Percentiles rank a stretch among this genome's conserved stretches.
phyloP scores from a whole-genome alignment of 148 eudicot genomes.

The Rhododendron ovatum region DNA sequence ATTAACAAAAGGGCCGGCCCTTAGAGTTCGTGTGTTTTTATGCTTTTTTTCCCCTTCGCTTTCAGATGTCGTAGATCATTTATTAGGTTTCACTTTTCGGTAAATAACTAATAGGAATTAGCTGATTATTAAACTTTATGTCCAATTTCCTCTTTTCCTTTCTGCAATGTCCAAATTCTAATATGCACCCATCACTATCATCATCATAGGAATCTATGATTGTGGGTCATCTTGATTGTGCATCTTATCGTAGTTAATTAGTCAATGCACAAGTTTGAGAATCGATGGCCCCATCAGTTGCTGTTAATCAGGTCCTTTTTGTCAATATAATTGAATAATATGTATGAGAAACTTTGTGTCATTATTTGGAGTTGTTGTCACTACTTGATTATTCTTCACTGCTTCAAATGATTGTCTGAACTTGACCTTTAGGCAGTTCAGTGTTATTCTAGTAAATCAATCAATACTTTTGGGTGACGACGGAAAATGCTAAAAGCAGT shows the following conservation, averaged over 20 bases:
- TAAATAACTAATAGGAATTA: neutral
- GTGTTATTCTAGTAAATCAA: neutral
- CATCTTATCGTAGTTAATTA: neutral
- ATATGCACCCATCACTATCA: neutral
- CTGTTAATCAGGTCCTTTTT: neutral
- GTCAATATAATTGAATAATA: no score
- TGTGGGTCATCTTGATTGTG: constrained; percentile 7
- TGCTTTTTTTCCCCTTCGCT: neutral
- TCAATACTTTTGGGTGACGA: neutral
- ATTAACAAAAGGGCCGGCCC: neutral
- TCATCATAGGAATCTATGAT: neutral
- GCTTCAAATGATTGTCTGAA: neutral
- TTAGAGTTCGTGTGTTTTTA: neutral
- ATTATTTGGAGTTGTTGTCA: neutral
- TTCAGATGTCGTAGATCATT: neutral
- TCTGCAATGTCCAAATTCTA: neutral
- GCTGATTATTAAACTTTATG: neutral
- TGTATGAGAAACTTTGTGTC: neutral
- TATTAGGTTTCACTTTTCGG: neutral
- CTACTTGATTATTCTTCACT: neutral
- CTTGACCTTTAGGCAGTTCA: neutral
- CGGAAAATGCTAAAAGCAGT: neutral
- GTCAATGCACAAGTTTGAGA: neutral
- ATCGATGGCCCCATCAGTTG: neutral
- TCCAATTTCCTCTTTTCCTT: neutral